Conservation (phyloP, 148 eudicot genomes). For the Limonium bicolor region DNA sequence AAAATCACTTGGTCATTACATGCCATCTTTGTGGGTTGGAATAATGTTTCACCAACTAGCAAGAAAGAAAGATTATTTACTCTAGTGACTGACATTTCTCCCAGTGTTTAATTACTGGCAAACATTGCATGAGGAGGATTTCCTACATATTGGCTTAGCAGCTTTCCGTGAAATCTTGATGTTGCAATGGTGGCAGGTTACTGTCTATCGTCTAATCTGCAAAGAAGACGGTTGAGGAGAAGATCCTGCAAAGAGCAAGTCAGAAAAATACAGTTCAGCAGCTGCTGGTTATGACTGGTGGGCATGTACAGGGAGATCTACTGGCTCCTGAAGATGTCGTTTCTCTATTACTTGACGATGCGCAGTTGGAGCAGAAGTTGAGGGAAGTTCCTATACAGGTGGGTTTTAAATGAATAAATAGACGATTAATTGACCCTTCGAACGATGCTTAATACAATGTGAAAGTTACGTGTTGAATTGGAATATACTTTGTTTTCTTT, state of each 20-base stretch:
- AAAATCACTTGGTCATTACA: conserved; percentile 59
- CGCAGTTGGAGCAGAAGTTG: conserved; percentile 83
- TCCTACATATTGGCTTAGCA: no score
- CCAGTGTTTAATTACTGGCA: no score
- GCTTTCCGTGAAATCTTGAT: background rate
- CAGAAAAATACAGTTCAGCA: conserved; percentile 96
- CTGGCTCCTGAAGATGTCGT: conserved; percentile 96
- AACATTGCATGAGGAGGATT: no score
- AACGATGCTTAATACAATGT: no score
- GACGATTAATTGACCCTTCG: background rate
- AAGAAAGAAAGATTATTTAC: no score
- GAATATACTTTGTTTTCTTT: background rate
- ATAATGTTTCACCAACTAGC: conserved; percentile 52
- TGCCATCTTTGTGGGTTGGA: no score
- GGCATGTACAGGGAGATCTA: conserved; percentile 96
- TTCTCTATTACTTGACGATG: conserved; percentile 85
- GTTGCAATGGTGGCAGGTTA: conserved; percentile 35
- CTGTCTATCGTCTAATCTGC: conserved; percentile 88
- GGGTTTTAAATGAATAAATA: conserved; percentile 3
- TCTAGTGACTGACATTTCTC: no score
- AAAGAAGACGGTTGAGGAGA: conserved; percentile 95
- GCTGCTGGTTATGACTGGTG: conserved; percentile 92
- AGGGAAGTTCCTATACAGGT: conserved; percentile 68
- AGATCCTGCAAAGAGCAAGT: conserved; percentile 89
- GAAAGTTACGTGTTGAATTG: no score